phyloP scores from a whole-genome alignment of 306 rosid species.

The Dalbergia cultrata region DNA sequence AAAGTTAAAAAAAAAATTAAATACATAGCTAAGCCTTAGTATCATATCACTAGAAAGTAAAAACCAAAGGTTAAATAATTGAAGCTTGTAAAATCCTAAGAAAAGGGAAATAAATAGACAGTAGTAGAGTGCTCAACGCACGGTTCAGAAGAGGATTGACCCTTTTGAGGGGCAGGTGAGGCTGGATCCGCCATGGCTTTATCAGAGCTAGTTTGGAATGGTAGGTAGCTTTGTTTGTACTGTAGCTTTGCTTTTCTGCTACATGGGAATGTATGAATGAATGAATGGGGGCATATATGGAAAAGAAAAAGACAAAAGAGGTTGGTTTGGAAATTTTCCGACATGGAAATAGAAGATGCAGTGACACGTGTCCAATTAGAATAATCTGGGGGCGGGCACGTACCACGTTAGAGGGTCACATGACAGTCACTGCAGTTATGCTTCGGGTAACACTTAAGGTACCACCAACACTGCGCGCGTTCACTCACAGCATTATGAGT shows the following conservation, averaged over 20 bases:
- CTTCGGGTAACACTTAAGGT: background rate
- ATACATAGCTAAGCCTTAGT: background rate
- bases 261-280: background rate
- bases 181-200: slow-evolving; percentile 44
- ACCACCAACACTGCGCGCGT: background rate
- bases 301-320: background rate
- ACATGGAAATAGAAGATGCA: too few species aligned
- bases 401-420: background rate
- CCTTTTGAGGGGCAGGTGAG: slow-evolving; percentile 28
- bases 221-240: too few species aligned
- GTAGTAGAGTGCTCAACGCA: slow-evolving; percentile 20
- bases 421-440: background rate
- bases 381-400: background rate
- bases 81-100: background rate
- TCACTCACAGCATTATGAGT: background rate
- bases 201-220: background rate
- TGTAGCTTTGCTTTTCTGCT: background rate
- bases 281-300: background rate
- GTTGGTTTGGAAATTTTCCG: background rate
- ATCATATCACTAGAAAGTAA: background rate
- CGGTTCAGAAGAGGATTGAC: slow-evolving; percentile 42
- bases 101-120: background rate
- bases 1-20: background rate
- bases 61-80: background rate
- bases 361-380: background rate